Evolutionary conservation across 768 basidiomycete species (phyloP), one percentile per base, ranked within the genome.

Genomic region (Mycena leptocephala): DNA sequence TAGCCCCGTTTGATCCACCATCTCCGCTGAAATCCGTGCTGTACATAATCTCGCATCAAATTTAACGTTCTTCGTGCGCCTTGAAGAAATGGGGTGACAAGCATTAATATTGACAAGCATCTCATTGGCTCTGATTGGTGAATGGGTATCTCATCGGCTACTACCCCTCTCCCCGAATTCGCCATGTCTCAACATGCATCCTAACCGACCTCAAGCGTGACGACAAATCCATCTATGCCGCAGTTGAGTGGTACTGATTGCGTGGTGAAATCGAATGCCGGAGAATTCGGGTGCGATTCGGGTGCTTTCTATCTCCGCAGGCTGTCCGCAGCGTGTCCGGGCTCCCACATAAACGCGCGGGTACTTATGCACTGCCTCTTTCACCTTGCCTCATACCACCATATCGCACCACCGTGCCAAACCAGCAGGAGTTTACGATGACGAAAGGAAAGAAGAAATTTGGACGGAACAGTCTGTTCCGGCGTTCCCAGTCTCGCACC

Each of bases 401-500:
- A n/a, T n/a, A n/a, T n/a, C n/a, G n/a, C n/a, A n/a, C n/a, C n/a
- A n/a, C 41, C 63, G 46, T 46, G 41, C 46, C 33, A 55, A 51
- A 66, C 46, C 46, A 66, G 43, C 64, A 66, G 65, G 39, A 46
- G 24, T 64, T 64, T 43, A 39, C 41, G 62, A 53, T 28, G 65
- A 67, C 53, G 65, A 51, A 67, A 67, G 33, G 51, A 67, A 51
- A 53, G 48, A 67, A 55, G 22, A 67, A 67, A 55, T 55, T n/a
- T 67, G 46, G 65, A 33, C 51, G 6, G 65, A 67, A 67, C 3
- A 35, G 33, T 55, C 65, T 67, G 65, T 67, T 67, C 51, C 65
- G 65, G n/a, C 51, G 48, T 55, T 28, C 18, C 43, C 63, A 65
- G 28, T 9, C n/a, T n/a, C n/a, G 63, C 63, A 53, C 32, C 46